Conservation (phyloP, 495 filamentous ascomycete species). For the Tuber aestivum region DNA sequence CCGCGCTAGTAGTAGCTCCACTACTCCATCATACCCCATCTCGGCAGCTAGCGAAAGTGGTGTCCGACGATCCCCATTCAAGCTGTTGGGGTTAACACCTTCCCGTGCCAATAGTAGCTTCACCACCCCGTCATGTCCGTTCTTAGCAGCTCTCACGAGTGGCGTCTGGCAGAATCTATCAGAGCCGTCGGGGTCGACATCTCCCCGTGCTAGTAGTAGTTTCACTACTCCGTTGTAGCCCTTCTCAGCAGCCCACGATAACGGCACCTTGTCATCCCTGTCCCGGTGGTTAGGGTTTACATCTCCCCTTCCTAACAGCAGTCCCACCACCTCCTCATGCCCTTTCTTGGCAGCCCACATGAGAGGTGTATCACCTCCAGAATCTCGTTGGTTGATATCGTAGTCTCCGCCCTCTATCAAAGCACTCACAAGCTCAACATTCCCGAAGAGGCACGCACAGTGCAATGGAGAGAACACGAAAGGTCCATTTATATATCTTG, state of each 20-base stretch:
- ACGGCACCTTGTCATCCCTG: slow-evolving; percentile 24
- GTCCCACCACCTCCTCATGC: slow-evolving; percentile 9
- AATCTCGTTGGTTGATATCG: not conserved
- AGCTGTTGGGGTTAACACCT: not conserved
- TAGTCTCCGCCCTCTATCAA: not conserved
- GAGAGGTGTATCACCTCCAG: slow-evolving; percentile 28
- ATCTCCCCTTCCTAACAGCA: slow-evolving; percentile 32
- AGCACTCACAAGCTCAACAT: not conserved
- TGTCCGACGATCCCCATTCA: not conserved
- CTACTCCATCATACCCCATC: slow-evolving; percentile 38
- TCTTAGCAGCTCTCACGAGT: slow-evolving; percentile 3
- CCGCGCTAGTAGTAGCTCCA: slow-evolving; percentile 39
- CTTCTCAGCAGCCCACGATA: slow-evolving; percentile 44
- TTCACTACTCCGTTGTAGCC: slow-evolving; percentile 45
- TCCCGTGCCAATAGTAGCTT: not conserved
- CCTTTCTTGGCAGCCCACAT: slow-evolving; percentile 40
- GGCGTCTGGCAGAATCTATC: slow-evolving; percentile 30
- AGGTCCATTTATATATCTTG: not conserved
- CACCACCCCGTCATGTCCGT: not conserved
- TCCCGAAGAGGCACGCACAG: not conserved
- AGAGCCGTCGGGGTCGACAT: slow-evolving; percentile 8
- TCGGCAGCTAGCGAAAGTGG: slow-evolving; percentile 19
- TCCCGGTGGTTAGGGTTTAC: slow-evolving; percentile 32
- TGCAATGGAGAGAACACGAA: not conserved
- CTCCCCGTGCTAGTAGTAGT: slow-evolving; percentile 9